Percentiles rank a stretch among this genome's conserved stretches.
phyloP scores from a whole-genome alignment of 2,329 filamentous ascomycete genomes.

The Phoma sp. region DNA sequence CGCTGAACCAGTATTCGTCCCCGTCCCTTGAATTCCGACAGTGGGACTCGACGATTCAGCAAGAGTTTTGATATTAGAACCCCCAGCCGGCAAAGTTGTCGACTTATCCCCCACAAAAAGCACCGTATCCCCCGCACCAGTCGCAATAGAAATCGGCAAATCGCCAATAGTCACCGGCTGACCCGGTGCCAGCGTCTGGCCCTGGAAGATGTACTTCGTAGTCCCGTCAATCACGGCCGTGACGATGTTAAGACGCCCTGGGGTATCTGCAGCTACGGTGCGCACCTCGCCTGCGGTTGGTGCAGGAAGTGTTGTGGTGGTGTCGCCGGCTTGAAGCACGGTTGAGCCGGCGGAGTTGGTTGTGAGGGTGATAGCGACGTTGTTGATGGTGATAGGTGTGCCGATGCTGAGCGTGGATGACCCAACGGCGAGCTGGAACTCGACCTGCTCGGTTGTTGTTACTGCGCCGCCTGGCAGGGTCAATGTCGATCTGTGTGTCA shows the following conservation, averaged over 20 bases:
- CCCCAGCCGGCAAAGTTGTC: conserved; percentile 17
- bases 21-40: neutral
- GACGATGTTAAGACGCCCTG: conserved; percentile 5
- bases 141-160: conserved; percentile 20
- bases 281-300: conserved; percentile 4
- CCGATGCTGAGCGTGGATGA: conserved; percentile 16
- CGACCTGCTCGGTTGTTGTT: neutral
- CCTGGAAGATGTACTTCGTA: conserved; percentile 22
- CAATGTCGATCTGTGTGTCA: neutral
- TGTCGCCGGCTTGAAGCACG: conserved; percentile 20
- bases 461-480: neutral
- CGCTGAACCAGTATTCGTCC: neutral
- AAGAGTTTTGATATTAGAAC: neutral
- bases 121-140: conserved; percentile 13
- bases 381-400: conserved; percentile 18
- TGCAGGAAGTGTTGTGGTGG: conserved; percentile 21
- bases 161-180: conserved; percentile 24
- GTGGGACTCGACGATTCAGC: conserved; percentile 1
- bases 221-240: conserved; percentile 21
- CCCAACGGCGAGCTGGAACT: conserved; percentile 17
- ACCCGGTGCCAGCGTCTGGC: conserved; percentile 26
- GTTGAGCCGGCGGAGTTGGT: conserved; percentile 21
- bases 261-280: neutral
- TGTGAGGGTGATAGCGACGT: conserved; percentile 17
- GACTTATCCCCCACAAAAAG: conserved; percentile 23